Conservation (phyloP, 2,329 filamentous ascomycete genomes). For the Claviceps paspali region DNA sequence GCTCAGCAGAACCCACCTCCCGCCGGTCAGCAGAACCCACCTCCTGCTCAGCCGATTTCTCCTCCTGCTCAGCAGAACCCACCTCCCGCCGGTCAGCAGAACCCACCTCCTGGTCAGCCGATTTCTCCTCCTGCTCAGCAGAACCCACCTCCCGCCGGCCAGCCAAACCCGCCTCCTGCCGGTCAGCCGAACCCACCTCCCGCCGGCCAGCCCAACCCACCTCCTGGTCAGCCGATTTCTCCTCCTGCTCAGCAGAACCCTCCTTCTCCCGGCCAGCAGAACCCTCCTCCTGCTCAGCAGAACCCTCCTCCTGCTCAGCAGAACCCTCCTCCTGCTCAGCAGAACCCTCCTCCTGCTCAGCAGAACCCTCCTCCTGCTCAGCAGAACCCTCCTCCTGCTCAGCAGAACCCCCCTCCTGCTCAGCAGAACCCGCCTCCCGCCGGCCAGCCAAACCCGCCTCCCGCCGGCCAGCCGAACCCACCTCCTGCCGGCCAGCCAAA, state of each 20-base stretch:
- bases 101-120: not conserved
- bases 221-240: too few species aligned
- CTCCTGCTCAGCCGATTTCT: too few species aligned
- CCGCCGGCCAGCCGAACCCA: not conserved
- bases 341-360: slow-evolving; percentile 3
- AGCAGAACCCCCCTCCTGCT: too few species aligned
- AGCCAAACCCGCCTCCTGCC: too few species aligned
- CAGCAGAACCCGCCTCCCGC: not conserved
- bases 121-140: slow-evolving; percentile 1
- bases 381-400: too few species aligned
- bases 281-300: slow-evolving; percentile 3
- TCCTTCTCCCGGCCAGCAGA: slow-evolving; percentile 3
- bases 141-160: too few species aligned
- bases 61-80: slow-evolving; percentile 11
- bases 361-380: slow-evolving; percentile 3
- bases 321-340: slow-evolving; percentile 4
- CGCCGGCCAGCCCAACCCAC: too few species aligned
- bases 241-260: too few species aligned
- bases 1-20: too few species aligned
- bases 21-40: too few species aligned
- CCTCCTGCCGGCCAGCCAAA: slow-evolving; percentile 1
- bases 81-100: not conserved
- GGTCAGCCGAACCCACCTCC: too few species aligned
- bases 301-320: slow-evolving; percentile 1
- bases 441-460: slow-evolving; percentile 1